A percentile compares a stretch with the other conserved stretches of the same genome.
phyloP scores from a whole-genome alignment of 805 yeast genomes.

The Ogataea thermomethanolica region DNA sequence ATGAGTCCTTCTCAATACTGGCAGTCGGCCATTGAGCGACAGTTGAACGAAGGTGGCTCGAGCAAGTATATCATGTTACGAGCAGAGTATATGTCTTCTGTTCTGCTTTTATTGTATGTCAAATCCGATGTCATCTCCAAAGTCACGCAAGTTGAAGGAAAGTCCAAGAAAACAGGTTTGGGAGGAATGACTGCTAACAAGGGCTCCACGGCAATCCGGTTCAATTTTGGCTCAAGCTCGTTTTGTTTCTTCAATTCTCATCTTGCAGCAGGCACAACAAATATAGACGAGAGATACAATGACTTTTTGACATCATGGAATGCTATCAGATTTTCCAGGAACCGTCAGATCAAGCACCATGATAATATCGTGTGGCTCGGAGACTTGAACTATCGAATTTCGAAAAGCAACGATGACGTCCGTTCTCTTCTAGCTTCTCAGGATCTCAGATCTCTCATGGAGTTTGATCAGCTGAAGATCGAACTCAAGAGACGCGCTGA shows the following conservation, averaged over 20 bases:
- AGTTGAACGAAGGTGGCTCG: slow-evolving; percentile 45
- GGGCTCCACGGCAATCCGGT: slow-evolving; percentile 92
- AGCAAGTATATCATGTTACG: slow-evolving; percentile 56
- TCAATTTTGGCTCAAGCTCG: slow-evolving; percentile 73
- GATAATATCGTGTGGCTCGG: slow-evolving; percentile 93
- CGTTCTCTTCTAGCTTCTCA: slow-evolving; percentile 47
- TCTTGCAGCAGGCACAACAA: slow-evolving; percentile 86
- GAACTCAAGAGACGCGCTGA: slow-evolving; percentile 73
- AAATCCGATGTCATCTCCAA: slow-evolving; percentile 41
- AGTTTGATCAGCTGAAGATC: slow-evolving; percentile 71
- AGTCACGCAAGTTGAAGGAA: slow-evolving; percentile 86
- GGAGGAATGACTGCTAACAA: slow-evolving; percentile 98
- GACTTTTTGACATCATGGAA: slow-evolving; percentile 75
- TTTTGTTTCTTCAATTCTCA: slow-evolving; percentile 88
- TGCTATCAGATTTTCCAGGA: slow-evolving; percentile 77
- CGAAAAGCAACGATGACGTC: slow-evolving; percentile 69
- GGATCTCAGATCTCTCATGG: slow-evolving; percentile 50
- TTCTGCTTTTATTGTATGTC: slow-evolving; percentile 62
- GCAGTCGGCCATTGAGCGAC: slow-evolving; percentile 64
- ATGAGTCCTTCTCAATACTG: slow-evolving; percentile 72
- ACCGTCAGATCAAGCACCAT: slow-evolving; percentile 72
- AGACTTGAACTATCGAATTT: slow-evolving; percentile 83
- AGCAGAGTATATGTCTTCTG: slow-evolving; percentile 72
- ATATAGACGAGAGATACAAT: slow-evolving; percentile 77
- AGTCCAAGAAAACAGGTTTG: slow-evolving; percentile 90